phyloP scores from a whole-genome alignment of 768 basidiomycete genomes.

The Hypholoma sublateritium region DNA sequence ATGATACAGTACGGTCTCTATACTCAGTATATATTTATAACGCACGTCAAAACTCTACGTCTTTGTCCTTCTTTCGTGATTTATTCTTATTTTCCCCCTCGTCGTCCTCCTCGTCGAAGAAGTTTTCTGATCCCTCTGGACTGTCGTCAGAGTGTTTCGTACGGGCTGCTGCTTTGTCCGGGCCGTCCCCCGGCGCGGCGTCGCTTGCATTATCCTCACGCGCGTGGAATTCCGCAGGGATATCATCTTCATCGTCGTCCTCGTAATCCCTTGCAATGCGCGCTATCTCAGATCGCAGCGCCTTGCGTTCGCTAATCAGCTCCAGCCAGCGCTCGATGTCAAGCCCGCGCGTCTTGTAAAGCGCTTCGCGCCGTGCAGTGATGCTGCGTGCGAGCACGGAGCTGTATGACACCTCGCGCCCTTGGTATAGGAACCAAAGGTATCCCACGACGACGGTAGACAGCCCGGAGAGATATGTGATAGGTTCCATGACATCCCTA shows the following conservation, averaged over 20 bases:
- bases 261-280: constrained; percentile 66
- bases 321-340: constrained; percentile 65
- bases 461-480: constrained; percentile 65
- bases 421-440: constrained; percentile 62
- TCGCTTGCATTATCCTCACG: too few species aligned
- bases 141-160: too few species aligned
- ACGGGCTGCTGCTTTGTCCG: too few species aligned
- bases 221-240: too few species aligned
- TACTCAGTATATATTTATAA: too few species aligned
- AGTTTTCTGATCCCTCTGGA: too few species aligned
- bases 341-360: constrained; percentile 57
- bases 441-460: constrained; percentile 63
- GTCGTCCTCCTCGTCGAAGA: too few species aligned
- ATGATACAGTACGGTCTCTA: too few species aligned
- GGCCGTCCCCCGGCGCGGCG: too few species aligned
- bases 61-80: too few species aligned
- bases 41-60: too few species aligned
- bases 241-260: constrained; percentile 23
- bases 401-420: constrained; percentile 64
- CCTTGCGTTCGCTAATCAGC: constrained; percentile 46
- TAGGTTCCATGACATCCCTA: constrained; percentile 70
- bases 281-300: constrained; percentile 50
- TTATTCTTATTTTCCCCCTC: too few species aligned
- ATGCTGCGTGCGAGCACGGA: constrained; percentile 61
- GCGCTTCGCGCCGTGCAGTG: constrained; percentile 50